Percentiles rank a stretch among this genome's conserved stretches.
Conservation (phyloP, 1,284 basidiomycete genomes). For the Boletus semigastroideus region DNA sequence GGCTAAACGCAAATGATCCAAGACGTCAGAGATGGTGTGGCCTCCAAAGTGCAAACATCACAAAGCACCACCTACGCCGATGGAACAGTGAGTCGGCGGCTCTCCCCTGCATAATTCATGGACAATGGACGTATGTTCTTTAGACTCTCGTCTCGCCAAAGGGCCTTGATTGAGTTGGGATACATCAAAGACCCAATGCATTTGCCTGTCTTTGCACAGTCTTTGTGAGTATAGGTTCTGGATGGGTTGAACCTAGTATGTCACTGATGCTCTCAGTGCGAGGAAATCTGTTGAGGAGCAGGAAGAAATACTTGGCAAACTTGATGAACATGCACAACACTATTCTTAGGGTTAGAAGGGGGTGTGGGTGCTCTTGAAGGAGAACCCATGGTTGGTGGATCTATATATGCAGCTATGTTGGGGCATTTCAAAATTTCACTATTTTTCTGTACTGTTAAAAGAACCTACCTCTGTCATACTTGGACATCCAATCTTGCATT, state of each 20-base stretch:
- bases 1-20: constrained; percentile 19
- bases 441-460: too few relatives aligned
- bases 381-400: too few relatives aligned
- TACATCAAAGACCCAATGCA: constrained; percentile 52
- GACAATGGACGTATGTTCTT: not conserved
- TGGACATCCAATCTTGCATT: too few relatives aligned
- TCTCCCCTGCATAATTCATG: constrained; percentile 1
- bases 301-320: constrained; percentile 41
- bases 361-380: too few relatives aligned
- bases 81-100: constrained; percentile 45
- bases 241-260: not conserved
- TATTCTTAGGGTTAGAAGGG: constrained; percentile 1
- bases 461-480: too few relatives aligned
- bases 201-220: constrained; percentile 54
- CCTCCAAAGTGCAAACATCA: constrained; percentile 64
- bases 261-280: constrained; percentile 32
- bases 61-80: constrained; percentile 46
- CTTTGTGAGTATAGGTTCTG: constrained; percentile 50
- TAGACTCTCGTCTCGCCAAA: constrained; percentile 53
- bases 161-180: constrained; percentile 59
- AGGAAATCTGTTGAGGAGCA: constrained; percentile 44
- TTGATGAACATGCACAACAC: constrained; percentile 37
- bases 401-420: too few relatives aligned
- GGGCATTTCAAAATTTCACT: too few relatives aligned
- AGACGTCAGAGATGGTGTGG: constrained; percentile 50